Base-by-base conservation (phyloP, 129 eudicot genomes). In the Calendula officinalis region DNA sequence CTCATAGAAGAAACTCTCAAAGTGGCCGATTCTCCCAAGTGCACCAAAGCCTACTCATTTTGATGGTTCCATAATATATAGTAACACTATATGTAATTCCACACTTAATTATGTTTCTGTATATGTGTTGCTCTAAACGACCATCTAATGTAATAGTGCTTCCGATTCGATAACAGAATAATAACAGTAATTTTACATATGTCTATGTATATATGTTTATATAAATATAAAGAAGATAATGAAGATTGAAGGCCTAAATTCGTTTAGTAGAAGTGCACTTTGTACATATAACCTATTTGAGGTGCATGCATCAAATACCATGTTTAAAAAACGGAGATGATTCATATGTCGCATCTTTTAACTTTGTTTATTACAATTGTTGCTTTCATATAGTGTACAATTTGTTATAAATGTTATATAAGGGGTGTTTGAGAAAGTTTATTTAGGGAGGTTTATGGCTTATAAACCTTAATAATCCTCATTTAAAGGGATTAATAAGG, bases 1-100 rank as follows among this genome's bases (percentile, higher is more conserved):
- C 76, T 83, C 39, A 80, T 83, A 35, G 67, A 83, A 30, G 60
- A 83, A 61, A 83, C 89, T 61, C 85, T 83, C 54, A 73, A 46
- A 49, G 60, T 83, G 62, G 89, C 89, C 2, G 89, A 83, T 67
- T 78, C 77, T 52, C 88, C 88, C 30, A 71, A 67, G 17, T 47
- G 75, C 66, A 66, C 75, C 56, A 66, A 75, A 76, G 60, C 79
- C 14, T 76, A 62, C 61, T 64, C 81, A 12, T 76, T 80, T 39
- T 80, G 27, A 70, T 22, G 36, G 15, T 34, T 5, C 16, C 9
- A 34, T n/a, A n/a, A n/a, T n/a, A n/a, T n/a, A n/a, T n/a, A n/a
- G n/a, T n/a, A n/a, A n/a, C n/a, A n/a, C n/a, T n/a, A n/a, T n/a
- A n/a, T 33, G 30, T 64, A 64, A 14, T 48, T 43, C 5, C 13